Evolutionary conservation across 2,329 filamentous ascomycete species (phyloP), one percentile per base, ranked within the genome.

Genomic region (Hirsutella minnesotensis): DNA sequence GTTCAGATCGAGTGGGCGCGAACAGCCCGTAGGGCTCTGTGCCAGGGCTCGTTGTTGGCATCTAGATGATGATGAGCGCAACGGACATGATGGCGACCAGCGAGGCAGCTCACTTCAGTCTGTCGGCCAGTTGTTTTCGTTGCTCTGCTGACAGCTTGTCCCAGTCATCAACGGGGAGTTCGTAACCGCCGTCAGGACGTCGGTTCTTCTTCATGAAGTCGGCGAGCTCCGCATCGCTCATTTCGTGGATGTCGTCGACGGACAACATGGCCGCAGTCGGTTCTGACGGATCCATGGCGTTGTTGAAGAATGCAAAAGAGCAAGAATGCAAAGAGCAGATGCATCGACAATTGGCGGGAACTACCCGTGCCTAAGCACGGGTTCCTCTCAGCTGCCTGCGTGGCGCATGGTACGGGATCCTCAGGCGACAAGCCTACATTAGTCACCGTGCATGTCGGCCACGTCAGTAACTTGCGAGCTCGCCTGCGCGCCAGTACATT

Each of bases 1-100:
- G 30, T 47, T 43, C 4, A 53, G 48, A 44, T 55, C 44, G 19
- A 54, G 47, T 13, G 49, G 46, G 18, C 47, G 46, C 18, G 5
- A 39, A 1, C 40, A 16, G 44, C 31, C 10, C n/a, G 18, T 29
- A 10, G 35, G 39, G 10, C 20, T 20, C 22, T 15, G 4, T 5
- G 33, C 21, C 35, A 34, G 8, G 27, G 15, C 16, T 21, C 20
- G 39, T 34, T 44, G 9, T 27, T 35, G 40, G 13, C 38, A 39
- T 35, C 21, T 43, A n/a, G 19, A n/a, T n/a, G n/a, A 13, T 37
- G n/a, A 39, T 47, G 13, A 33, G 40, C 7, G 9, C 44, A 9
- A 21, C 24, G 29, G 5, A n/a, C n/a, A 10, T 7, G 3, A 21
- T 18, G 10, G 7, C 24, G 16, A 33, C 18, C 16, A 38, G n/a